Percentiles rank a stretch among this genome's conserved stretches.
These are phyloP conservation scores for Dioscorea dumetorum DNA, from an alignment of 106 monocot genomes.

Conservation along the genomic window DNA sequence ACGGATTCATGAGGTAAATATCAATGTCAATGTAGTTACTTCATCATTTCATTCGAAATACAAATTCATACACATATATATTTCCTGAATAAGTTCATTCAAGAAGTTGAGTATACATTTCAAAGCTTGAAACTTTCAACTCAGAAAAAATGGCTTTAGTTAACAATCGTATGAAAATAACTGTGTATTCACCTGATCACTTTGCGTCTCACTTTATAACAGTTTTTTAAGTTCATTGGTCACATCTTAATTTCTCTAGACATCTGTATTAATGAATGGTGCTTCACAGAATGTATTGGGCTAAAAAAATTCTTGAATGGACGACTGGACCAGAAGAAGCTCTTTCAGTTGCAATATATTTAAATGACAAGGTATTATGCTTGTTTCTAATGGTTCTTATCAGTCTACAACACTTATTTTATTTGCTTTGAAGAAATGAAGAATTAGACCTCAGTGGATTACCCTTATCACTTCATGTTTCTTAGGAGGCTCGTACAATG, in stretches of 20 bases:
- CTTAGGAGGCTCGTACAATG: too few relatives aligned
- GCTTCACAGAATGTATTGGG: conserved; percentile 94
- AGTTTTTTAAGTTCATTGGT: too few relatives aligned
- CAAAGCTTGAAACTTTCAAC: too few relatives aligned
- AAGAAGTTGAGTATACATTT: too few relatives aligned
- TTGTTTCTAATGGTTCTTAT: background rate
- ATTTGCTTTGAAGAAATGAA: background rate
- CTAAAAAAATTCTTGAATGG: conserved; percentile 98
- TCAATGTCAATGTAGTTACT: background rate
- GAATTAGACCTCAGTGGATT: background rate
- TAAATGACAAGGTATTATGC: conserved; percentile 85
- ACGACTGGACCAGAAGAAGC: conserved; percentile 95
- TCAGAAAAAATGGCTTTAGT: too few relatives aligned
- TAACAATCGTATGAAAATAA: too few relatives aligned
- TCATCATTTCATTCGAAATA: background rate
- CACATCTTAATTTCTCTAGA: too few relatives aligned
- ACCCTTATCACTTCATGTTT: too few relatives aligned
- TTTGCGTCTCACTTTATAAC: too few relatives aligned
- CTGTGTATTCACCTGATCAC: too few relatives aligned
- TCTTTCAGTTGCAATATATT: conserved; percentile 79
- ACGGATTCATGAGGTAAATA: conserved; percentile 93
- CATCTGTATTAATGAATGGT: background rate
- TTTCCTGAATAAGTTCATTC: too few relatives aligned
- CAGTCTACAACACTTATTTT: background rate
- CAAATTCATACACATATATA: too few relatives aligned